phyloP scores from a whole-genome alignment of 257 asterid species.

The Leptodermis oblonga region DNA sequence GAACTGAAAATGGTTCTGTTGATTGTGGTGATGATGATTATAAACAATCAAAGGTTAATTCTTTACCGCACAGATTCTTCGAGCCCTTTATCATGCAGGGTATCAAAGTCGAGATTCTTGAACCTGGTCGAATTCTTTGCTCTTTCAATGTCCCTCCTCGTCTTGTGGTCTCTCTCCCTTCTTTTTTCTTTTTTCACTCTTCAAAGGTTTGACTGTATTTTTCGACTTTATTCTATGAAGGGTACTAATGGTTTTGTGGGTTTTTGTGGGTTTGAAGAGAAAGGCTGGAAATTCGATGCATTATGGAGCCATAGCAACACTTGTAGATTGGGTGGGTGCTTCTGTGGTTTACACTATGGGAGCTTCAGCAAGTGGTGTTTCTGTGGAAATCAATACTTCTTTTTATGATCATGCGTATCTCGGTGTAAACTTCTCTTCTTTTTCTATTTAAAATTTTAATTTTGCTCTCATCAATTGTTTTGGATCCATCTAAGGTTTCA shows the following conservation, averaged over 20 bases:
- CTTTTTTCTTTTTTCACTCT: background rate
- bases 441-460: background rate
- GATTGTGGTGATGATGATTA: conserved; percentile 7
- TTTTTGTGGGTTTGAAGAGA: conserved; percentile 21
- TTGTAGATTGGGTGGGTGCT: conserved; percentile 74
- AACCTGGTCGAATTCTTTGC: conserved; percentile 64
- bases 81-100: conserved; percentile 68
- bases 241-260: background rate
- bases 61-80: conserved; percentile 54
- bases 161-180: conserved; percentile 61
- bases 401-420: conserved; percentile 53
- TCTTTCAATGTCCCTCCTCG: conserved; percentile 72
- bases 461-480: background rate
- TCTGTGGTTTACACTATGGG: conserved; percentile 57
- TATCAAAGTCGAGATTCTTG: conserved; percentile 50
- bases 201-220: background rate
- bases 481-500: background rate
- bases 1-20: background rate
- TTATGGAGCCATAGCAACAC: conserved; percentile 72
- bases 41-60: conserved; percentile 41
- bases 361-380: conserved; percentile 50
- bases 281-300: conserved; percentile 60
- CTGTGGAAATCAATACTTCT: conserved; percentile 70
- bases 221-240: background rate
- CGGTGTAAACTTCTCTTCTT: conserved; percentile 41